Evolutionary conservation across 148 eudicot species (phyloP), one percentile per base, ranked within the genome.

Genomic region (Polygonum maritimum): DNA sequence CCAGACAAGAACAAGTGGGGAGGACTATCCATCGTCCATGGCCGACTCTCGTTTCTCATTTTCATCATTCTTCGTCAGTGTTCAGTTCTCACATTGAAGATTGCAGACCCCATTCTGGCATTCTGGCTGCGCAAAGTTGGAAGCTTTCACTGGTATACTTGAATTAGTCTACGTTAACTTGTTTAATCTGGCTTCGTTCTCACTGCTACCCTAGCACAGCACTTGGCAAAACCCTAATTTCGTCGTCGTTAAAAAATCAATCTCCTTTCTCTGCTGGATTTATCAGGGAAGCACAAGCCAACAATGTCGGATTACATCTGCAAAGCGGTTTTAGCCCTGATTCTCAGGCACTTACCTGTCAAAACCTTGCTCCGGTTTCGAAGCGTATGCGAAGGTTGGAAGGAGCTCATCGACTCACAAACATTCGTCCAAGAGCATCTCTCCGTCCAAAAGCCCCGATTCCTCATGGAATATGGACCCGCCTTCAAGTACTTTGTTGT

Each of bases 331-430:
- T 12, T 63, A 5, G 6, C 4, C 18, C 70, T 33, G 70, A 63
- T 63, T 14, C 12, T 63, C 8, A 63, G 14, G 40, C 4, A 63
- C 40, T 63, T 63, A 41, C 40, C 70, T 36, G 70, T 65, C 41
- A 65, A 65, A 65, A 33, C 40, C 40, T 65, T 65, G 7, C 10
- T 65, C 9, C 41, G 70, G 3, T 33, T 14, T 14, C 70, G 70
- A 65, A 22, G 70, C 70, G 41, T 65, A 41, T 65, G 70, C 70
- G 35, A 65, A 33, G 11, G 70, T 1, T 65, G 70, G 70, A 65
- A 36, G 18, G 7, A 65, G 15, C 40, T 65, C 70, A 65, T 65
- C 70, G 70, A 65, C 70, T 65, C 70, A 13, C 40, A 40, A 35
- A 33, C 39, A 0, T 65, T 65, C 9, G 12, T 4, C 0, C 39